Percentiles rank a stretch among this genome's conserved stretches.
These are phyloP conservation scores for Boechera retrofracta DNA, from an alignment of 345 rosid species.

Conservation along the genomic window DNA sequence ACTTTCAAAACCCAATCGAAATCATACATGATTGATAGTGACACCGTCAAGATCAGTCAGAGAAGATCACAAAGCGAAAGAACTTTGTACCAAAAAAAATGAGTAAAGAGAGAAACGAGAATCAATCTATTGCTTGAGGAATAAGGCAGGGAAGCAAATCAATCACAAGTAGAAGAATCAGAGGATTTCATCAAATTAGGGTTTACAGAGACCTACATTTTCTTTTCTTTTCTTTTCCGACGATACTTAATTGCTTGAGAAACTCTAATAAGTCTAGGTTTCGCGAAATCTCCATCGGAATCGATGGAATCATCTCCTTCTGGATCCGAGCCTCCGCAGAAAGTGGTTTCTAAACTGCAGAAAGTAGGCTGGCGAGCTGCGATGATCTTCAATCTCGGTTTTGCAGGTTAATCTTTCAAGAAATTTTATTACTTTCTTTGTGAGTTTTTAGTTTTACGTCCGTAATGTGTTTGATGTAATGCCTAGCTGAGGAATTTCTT, in stretches of 20 bases:
- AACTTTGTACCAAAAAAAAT: not conserved
- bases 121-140: constrained; percentile 28
- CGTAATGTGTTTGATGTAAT: constrained; percentile 51
- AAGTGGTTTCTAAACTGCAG: constrained; percentile 45
- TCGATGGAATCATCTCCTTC: constrained; percentile 53
- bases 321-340: constrained; percentile 44
- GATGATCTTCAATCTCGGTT: constrained; percentile 71
- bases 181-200: constrained; percentile 17
- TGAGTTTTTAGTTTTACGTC: constrained; percentile 26
- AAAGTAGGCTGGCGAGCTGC: constrained; percentile 66
- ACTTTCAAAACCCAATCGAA: constrained; percentile 19
- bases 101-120: not conserved
- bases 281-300: constrained; percentile 3
- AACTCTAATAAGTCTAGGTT: constrained; percentile 1
- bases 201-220: constrained; percentile 14
- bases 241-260: constrained; percentile 17
- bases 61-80: constrained; percentile 31
- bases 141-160: constrained; percentile 28
- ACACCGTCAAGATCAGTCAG: constrained; percentile 18
- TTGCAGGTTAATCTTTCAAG: constrained; percentile 56
- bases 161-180: constrained; percentile 16
- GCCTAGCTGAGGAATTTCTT: constrained; percentile 28
- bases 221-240: not conserved
- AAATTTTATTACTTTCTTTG: not conserved
- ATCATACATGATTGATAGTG: not conserved